These are phyloP conservation scores for Boletus pseudo-olivaceus DNA, from an alignment of 768 basidiomycete species.

Conservation along the genomic window DNA sequence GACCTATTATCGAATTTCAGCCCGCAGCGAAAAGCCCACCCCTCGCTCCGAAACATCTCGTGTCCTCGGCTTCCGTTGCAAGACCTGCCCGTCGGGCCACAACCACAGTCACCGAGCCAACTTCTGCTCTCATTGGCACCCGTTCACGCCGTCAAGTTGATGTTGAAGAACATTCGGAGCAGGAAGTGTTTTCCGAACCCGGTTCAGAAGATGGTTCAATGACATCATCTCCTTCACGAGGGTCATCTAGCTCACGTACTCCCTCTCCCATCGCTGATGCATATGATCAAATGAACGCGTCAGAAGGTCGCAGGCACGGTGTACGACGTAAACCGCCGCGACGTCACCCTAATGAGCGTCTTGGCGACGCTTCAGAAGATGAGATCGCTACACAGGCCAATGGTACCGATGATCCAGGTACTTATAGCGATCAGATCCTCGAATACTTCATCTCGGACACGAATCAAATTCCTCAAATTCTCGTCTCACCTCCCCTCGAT, in stretches of 20 bases:
- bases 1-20: slow-evolving; percentile 92
- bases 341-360: slow-evolving; percentile 44
- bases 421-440: slow-evolving; percentile 94
- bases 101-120: slow-evolving; percentile 15
- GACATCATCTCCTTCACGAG: slow-evolving; percentile 85
- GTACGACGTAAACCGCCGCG: slow-evolving; percentile 47
- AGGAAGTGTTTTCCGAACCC: slow-evolving; percentile 60
- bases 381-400: slow-evolving; percentile 40
- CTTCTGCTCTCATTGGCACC: slow-evolving; percentile 38
- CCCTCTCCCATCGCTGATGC: slow-evolving; percentile 76
- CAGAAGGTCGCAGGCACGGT: slow-evolving; percentile 33
- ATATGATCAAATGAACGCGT: slow-evolving; percentile 30
- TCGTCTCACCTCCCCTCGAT: slow-evolving; percentile 83
- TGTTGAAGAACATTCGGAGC: slow-evolving; percentile 57
- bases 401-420: slow-evolving; percentile 50
- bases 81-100: slow-evolving; percentile 28
- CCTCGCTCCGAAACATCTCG: slow-evolving; percentile 93
- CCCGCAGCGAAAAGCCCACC: slow-evolving; percentile 90
- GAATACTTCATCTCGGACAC: slow-evolving; percentile 99
- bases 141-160: slow-evolving; percentile 54
- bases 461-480: slow-evolving; percentile 80
- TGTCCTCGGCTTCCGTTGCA: slow-evolving; percentile 54
- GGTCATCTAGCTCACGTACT: slow-evolving; percentile 85
- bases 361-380: slow-evolving; percentile 42
- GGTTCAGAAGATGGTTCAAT: slow-evolving; percentile 86